phyloP scores from a whole-genome alignment of 176 grass and related monocot species.

The Phragmites australis region DNA sequence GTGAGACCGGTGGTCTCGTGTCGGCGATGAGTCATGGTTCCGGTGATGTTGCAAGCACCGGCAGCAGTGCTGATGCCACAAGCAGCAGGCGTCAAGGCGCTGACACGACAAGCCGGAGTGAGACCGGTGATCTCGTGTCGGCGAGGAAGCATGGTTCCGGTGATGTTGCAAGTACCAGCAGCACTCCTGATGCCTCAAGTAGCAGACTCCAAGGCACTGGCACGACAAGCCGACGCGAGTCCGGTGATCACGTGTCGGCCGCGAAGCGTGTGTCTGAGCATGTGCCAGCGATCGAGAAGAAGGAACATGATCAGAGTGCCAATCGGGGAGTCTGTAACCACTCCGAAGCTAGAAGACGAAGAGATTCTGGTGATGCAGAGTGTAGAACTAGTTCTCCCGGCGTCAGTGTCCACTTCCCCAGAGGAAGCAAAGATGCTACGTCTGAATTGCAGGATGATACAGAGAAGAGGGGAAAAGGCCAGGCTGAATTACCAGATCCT shows the following conservation, averaged over 20 bases:
- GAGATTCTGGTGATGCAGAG: background rate
- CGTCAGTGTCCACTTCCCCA: background rate
- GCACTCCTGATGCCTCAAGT: background rate
- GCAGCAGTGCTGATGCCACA: background rate
- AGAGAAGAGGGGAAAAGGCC: background rate
- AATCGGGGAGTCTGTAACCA: background rate
- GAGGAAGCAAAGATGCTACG: background rate
- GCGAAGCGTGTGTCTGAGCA: slow-evolving; percentile 3
- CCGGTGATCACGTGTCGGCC: background rate
- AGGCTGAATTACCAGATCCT: background rate
- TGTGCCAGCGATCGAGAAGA: background rate
- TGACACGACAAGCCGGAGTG: background rate
- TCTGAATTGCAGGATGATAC: background rate
- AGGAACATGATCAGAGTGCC: background rate
- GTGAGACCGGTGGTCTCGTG: background rate
- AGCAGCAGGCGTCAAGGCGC: background rate
- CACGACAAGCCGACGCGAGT: background rate
- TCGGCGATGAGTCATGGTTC: background rate
- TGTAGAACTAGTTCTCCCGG: background rate
- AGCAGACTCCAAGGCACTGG: background rate
- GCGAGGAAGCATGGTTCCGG: background rate
- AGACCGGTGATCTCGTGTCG: background rate
- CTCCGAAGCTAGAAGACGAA: background rate
- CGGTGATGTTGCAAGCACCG: slow-evolving; percentile 10
- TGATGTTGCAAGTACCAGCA: slow-evolving; percentile 20